Conservation (phyloP, 495 filamentous ascomycete genomes). For the Endocarpon pusillum region DNA sequence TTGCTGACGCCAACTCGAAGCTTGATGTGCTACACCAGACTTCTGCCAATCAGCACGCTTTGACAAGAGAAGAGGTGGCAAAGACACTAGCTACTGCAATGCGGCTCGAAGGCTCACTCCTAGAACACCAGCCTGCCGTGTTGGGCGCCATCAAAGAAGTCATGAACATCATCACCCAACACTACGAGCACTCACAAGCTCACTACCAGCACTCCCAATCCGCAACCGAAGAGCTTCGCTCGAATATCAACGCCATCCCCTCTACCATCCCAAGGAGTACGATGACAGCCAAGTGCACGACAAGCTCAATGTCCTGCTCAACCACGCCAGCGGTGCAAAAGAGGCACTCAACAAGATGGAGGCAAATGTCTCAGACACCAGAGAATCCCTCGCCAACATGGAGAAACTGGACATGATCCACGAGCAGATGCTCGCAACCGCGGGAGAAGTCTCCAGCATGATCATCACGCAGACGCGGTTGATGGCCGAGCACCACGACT, state of each 20-base stretch:
- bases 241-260: slow-evolving; percentile 35
- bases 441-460: slow-evolving; percentile 72
- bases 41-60: slow-evolving; percentile 55
- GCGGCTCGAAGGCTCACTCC: slow-evolving; percentile 53
- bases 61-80: slow-evolving; percentile 58
- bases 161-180: slow-evolving; percentile 60
- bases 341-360: slow-evolving; percentile 41
- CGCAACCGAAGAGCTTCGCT: slow-evolving; percentile 31
- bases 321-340: slow-evolving; percentile 24
- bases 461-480: slow-evolving; percentile 61
- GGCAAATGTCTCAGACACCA: slow-evolving; percentile 18
- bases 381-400: slow-evolving; percentile 37
- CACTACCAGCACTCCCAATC: slow-evolving; percentile 36
- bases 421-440: slow-evolving; percentile 71
- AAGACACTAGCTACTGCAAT: slow-evolving; percentile 54
- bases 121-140: slow-evolving; percentile 72
- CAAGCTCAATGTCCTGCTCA: slow-evolving; percentile 74
- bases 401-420: slow-evolving; percentile 80
- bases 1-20: slow-evolving; percentile 60
- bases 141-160: slow-evolving; percentile 67
- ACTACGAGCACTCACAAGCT: slow-evolving; percentile 56
- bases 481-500: slow-evolving; percentile 62
- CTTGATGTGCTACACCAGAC: slow-evolving; percentile 60
- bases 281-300: slow-evolving; percentile 58
- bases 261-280: slow-evolving; percentile 38